Evolutionary conservation across 345 rosid species (phyloP).

Genomic region (Camelina hispida): DNA sequence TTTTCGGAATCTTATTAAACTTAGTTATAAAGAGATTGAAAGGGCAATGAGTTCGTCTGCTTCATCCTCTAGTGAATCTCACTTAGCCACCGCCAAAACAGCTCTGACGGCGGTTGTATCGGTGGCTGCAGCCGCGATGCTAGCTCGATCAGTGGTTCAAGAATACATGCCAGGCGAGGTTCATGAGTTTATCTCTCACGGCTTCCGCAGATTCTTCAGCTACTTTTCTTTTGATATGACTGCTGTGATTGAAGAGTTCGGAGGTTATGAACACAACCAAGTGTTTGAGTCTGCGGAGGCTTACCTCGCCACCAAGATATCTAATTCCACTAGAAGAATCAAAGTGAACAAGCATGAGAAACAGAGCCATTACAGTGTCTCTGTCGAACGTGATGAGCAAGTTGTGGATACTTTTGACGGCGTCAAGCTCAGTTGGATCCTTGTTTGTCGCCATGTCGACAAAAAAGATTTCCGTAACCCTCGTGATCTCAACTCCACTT

Average conservation of each 20-base stretch:
- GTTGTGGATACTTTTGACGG: slow-evolving; percentile 56
- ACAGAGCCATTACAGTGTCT: slow-evolving; percentile 48
- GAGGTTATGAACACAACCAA: slow-evolving; percentile 44
- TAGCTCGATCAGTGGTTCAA: slow-evolving; percentile 52
- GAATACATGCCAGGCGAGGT: slow-evolving; percentile 46
- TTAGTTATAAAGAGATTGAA: not conserved
- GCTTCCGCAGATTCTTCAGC: slow-evolving; percentile 5
- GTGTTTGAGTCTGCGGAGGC: slow-evolving; percentile 55
- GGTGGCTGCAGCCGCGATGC: slow-evolving; percentile 58
- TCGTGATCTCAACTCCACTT: slow-evolving; percentile 37
- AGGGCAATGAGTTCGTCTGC: slow-evolving; percentile 31
- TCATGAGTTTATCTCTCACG: slow-evolving; percentile 15
- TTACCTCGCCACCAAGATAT: slow-evolving; percentile 49
- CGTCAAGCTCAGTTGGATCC: slow-evolving; percentile 57
- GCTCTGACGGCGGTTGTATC: slow-evolving; percentile 59
- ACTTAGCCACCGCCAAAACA: slow-evolving; percentile 51
- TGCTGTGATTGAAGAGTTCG: slow-evolving; percentile 31
- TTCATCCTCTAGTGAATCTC: slow-evolving; percentile 33
- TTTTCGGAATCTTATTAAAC: not conserved
- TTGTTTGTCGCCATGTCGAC: slow-evolving; percentile 49
- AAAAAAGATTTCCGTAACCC: slow-evolving; percentile 30
- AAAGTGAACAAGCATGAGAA: slow-evolving; percentile 63
- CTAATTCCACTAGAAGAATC: slow-evolving; percentile 47
- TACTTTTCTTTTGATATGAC: slow-evolving; percentile 40
- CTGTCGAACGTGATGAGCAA: slow-evolving; percentile 60